Base-by-base conservation (phyloP, 805 yeast genomes). In the Zygoascus tannicola region DNA sequence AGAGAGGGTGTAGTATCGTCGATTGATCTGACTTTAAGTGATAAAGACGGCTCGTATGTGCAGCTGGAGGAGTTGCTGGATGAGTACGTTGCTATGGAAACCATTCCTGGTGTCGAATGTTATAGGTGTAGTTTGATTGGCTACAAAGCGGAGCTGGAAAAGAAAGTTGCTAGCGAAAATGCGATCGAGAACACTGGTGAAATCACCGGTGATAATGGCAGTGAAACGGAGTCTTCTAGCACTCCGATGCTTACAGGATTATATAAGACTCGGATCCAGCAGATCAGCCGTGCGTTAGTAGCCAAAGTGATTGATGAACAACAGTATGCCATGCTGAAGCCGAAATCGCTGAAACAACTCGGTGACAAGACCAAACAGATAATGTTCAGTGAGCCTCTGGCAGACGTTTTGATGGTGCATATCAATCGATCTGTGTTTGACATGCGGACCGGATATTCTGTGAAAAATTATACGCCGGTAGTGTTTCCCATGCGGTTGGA, bases 361-460 rank as follows among this genome's bases (percentile, higher is more conserved):
- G 76, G 85, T 2, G 80, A 77, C 40, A 90, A 90, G 63, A 79
- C 88, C 2, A 88, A 87, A 60, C 96, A 88, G 57, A 81, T 81
- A 20, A 71, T 76, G 55, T 74, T 87, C 50, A 74, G 86, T 19
- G 72, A 88, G 55, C 95, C 97, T 1, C 81, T 87, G 8, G 70
- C 85, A 44, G 60, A 56, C 22, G 53, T 63, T 18, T 68, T 90
- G 38, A 76, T 90, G 43, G 74, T 90, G 36, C 97, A 92, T 61
- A 82, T 90, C 50, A 90, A 90, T 60, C 75, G 98, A 57, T 85
- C 95, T 2, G 96, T 85, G 12, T 90, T 87, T 62, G 97, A 90
- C 61, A 85, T 92, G 44, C 68, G 76, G 44, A 83, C 95, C 0
- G 92, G 84, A 48, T 76, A 75, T 69, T 82, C 86, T 22, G 75